Base-by-base conservation (phyloP, 192 early-diverging fungal genomes). In the Podila verticillata region DNA sequence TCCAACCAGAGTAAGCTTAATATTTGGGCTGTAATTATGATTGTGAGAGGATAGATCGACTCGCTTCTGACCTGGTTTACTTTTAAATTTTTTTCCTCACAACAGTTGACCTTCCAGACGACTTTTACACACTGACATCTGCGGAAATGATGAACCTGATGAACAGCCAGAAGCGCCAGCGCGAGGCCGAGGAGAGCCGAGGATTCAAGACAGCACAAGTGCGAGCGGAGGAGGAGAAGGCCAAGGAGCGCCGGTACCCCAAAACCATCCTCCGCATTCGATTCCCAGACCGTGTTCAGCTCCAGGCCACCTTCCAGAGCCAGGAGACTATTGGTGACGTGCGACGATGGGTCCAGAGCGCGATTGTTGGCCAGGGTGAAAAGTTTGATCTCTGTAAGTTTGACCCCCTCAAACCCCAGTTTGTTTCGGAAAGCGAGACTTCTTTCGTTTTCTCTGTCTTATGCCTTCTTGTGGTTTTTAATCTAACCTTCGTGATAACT, bases 91-190 rank as follows among this genome's bases (percentile, higher is more conserved):
- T 9, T 22, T 17, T 35, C 17, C 26, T 48, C n/a, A 58, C 13
- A 44, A 48, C 68, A 93, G 93, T 95, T 64, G 91, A 93, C 24
- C 82, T 96, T 15, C 96, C 96, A 2, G 95, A 95, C 31, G 92
- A 94, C 26, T 97, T 96, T 79, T 99, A 95, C 85, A 88, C 93
- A 54, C 72, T 95, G 9, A 82, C 88, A 0, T 48, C 90, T 7
- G 81, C 87, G 60, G 96, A 99, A 72, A 81, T 96, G 56, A 85
- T 89, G 63, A 71, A 87, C 28, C 65, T 96, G 28, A 80, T 95
- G 63, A 82, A 86, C 39, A 81, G 86, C 9, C 88, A 93, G 73
- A 84, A 86, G 29, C 70, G 78, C 10, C 74, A 78, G 28, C 87
- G 89, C 12, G 77, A 88, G 31, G 81, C 82, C 9, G 75, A 88